Evolutionary conservation across 1,139 yeast genomes (phyloP).

Genomic region (Geotrichum carabidarum): DNA sequence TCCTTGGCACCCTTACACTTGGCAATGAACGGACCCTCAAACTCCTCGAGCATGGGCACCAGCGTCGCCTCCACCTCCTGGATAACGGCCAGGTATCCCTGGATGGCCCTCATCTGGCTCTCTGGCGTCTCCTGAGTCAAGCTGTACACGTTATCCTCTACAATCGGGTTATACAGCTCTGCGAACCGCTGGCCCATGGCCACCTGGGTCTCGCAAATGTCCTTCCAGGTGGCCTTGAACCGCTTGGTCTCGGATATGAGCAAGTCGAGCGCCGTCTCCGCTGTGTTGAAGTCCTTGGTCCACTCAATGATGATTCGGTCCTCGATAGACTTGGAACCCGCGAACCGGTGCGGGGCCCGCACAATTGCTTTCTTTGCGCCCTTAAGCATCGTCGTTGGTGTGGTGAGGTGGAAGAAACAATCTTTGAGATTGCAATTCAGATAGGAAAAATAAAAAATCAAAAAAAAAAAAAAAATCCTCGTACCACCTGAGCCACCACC

Average conservation of each 20-base stretch:
- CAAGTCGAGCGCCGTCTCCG: conserved; percentile 45
- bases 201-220: conserved; percentile 33
- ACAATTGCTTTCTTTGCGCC: conserved; percentile 40
- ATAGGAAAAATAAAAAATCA: no score
- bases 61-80: conserved; percentile 28
- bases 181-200: conserved; percentile 3
- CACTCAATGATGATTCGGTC: conserved; percentile 49
- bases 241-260: conserved; percentile 39
- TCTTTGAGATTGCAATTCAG: no score
- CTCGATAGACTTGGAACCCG: conserved; percentile 40
- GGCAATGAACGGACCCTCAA: conserved; percentile 26
- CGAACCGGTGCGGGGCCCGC: conserved; percentile 38
- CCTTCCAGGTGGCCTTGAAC: conserved; percentile 41
- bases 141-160: conserved; percentile 36
- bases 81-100: conserved; percentile 26
- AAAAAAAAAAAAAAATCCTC: no score
- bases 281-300: conserved; percentile 45
- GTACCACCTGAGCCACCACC: no score
- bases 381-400: conserved; percentile 27
- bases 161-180: conserved; percentile 10
- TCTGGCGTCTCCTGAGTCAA: conserved; percentile 40
- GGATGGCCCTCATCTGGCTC: conserved; percentile 36
- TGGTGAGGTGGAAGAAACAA: background rate
- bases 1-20: conserved; percentile 41
- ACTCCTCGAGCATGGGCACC: conserved; percentile 28